A percentile compares a stretch with the other conserved stretches of the same genome.
These are phyloP conservation scores for Phaeoacremonium minimum DNA, from an alignment of 2,329 filamentous ascomycete genomes.

Conservation along the genomic window DNA sequence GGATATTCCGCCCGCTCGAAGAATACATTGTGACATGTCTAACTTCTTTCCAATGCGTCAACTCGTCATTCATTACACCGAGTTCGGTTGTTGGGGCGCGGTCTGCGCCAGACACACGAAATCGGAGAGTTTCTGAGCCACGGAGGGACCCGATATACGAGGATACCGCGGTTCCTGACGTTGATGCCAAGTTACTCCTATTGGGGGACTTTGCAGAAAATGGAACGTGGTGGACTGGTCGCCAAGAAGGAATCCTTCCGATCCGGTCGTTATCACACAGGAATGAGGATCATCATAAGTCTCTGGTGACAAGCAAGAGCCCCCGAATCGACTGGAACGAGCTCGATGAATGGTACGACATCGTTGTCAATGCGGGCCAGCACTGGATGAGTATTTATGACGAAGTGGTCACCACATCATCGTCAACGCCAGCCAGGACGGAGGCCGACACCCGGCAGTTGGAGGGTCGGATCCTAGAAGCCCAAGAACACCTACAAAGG, in stretches of 20 bases:
- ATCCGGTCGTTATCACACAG: conserved; percentile 25
- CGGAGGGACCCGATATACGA: conserved; percentile 22
- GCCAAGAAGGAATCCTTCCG: conserved; percentile 33
- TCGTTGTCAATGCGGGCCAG: conserved; percentile 62
- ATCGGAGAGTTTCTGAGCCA: conserved; percentile 17
- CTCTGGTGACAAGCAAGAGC: conserved; percentile 51
- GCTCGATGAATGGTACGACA: conserved; percentile 69
- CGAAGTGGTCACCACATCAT: conserved; percentile 37
- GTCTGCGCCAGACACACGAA: conserved; percentile 13
- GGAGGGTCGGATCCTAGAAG: conserved; percentile 44
- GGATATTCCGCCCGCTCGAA: conserved; percentile 72
- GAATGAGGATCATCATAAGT: conserved; percentile 22
- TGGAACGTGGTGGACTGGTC: conserved; percentile 75
- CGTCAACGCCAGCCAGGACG: conserved; percentile 18
- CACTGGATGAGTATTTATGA: conserved; percentile 61
- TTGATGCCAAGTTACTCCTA: conserved; percentile 72
- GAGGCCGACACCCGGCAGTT: conserved; percentile 35
- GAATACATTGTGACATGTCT: conserved; percentile 71
- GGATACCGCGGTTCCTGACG: conserved; percentile 47
- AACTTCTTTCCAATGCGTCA: conserved; percentile 66
- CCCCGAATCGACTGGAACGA: conserved; percentile 73
- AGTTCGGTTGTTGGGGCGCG: conserved; percentile 27
- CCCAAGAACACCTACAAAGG: conserved; percentile 65
- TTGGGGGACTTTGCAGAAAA: conserved; percentile 77
- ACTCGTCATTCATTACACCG: conserved; percentile 65